These are phyloP conservation scores for Entamoeba dispar DNA, from an alignment of 208 protist species.

Conservation along the genomic window DNA sequence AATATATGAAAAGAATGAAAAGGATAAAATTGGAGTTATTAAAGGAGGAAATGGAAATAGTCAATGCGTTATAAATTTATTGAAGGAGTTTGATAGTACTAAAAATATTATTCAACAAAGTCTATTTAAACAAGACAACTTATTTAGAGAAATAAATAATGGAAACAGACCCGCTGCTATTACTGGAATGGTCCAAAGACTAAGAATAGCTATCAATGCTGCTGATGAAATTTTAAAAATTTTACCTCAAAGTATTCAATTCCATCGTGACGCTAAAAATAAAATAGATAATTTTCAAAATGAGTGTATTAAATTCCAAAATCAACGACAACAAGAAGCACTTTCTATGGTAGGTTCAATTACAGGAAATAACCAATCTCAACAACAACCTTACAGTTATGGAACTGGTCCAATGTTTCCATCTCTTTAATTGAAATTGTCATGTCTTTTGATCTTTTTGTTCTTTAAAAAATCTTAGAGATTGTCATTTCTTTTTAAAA, in stretches of 20 bases:
- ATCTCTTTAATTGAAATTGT: too few species aligned
- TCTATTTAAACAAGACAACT: background rate
- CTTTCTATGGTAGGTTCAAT: background rate
- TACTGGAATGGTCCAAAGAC: background rate
- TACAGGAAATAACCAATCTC: background rate
- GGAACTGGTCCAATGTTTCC: too few species aligned
- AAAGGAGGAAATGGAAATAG: background rate
- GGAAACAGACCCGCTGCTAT: background rate
- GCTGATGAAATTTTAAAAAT: background rate
- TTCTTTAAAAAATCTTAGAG: too few species aligned
- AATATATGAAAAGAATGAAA: background rate
- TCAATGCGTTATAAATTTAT: background rate
- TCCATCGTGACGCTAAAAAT: background rate
- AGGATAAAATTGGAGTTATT: background rate
- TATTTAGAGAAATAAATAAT: background rate
- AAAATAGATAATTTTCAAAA: background rate
- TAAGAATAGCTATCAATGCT: background rate
- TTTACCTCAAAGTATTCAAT: background rate
- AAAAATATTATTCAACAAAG: background rate
- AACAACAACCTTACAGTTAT: background rate
- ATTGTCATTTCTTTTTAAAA: too few species aligned
- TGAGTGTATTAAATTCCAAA: background rate
- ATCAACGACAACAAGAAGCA: background rate
- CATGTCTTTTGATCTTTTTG: too few species aligned
- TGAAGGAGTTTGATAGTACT: background rate